Percentiles rank a stretch among this genome's conserved stretches.
Conservation (phyloP, 2,329 filamentous ascomycete genomes). For the Calonectria honghensis region DNA sequence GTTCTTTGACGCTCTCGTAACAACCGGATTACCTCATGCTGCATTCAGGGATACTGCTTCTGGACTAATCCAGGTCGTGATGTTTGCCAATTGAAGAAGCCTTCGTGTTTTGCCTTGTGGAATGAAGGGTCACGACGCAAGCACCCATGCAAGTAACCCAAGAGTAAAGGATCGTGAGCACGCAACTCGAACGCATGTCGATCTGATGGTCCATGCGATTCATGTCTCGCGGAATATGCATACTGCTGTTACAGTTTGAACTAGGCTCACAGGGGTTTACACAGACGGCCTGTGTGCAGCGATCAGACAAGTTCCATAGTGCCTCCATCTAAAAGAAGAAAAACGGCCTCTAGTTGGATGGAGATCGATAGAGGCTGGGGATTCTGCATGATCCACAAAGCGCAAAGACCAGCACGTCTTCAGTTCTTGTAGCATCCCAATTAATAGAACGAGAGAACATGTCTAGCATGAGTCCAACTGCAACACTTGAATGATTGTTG, state of each 20-base stretch:
- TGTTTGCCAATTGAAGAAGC: conserved; percentile 1
- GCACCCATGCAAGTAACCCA: background rate
- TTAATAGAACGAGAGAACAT: background rate
- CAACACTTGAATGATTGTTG: background rate
- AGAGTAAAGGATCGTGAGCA: background rate
- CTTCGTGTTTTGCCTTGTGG: background rate
- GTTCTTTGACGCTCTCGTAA: conserved; percentile 2
- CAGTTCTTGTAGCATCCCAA: background rate
- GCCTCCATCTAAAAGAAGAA: background rate
- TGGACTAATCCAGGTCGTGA: conserved; percentile 10
- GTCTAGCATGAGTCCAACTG: background rate
- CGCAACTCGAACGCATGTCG: background rate
- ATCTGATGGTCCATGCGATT: conserved; percentile 7
- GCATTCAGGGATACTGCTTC: conserved; percentile 4
- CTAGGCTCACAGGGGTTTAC: background rate
- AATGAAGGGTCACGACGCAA: background rate
- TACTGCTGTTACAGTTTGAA: background rate
- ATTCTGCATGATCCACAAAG: background rate
- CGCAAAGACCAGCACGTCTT: background rate
- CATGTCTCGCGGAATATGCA: conserved; percentile 9
- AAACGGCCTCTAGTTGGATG: background rate
- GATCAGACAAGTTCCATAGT: conserved; percentile 1
- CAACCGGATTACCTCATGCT: conserved; percentile 1
- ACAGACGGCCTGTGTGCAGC: conserved; percentile 2
- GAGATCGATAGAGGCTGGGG: background rate